Evolutionary conservation across 2,329 filamentous ascomycete species (phyloP).

Genomic region (Fusarium virguliforme): DNA sequence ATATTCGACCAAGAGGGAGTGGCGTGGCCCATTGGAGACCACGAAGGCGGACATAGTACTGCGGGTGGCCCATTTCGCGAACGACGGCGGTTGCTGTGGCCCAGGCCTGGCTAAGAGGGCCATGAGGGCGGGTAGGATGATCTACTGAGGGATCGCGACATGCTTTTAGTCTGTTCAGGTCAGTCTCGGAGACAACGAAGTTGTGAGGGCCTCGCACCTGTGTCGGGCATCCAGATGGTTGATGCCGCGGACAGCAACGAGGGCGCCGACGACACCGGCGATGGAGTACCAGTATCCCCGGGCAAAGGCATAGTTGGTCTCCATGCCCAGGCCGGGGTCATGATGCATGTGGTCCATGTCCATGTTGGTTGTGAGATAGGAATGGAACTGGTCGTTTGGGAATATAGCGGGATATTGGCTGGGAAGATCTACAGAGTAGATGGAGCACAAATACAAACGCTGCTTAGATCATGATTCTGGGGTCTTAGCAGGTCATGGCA

Average conservation of each 20-base stretch:
- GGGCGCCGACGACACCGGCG: constrained; percentile 63
- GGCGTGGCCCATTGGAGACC: constrained; percentile 71
- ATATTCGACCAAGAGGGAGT: constrained; percentile 70
- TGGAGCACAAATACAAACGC: not conserved
- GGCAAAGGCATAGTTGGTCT: constrained; percentile 67
- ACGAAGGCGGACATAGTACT: constrained; percentile 64
- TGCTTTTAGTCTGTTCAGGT: constrained; percentile 62
- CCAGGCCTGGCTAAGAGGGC: constrained; percentile 65
- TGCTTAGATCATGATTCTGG: constrained; percentile 24
- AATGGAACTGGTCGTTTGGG: not conserved
- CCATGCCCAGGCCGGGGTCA: constrained; percentile 56
- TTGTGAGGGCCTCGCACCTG: constrained; percentile 55
- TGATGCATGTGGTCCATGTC: constrained; percentile 53
- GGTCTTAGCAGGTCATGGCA: not conserved
- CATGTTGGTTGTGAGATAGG: constrained; percentile 49
- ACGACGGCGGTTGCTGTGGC: constrained; percentile 72
- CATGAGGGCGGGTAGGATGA: constrained; percentile 69
- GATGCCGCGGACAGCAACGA: constrained; percentile 61
- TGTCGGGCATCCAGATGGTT: constrained; percentile 61
- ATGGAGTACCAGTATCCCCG: constrained; percentile 73
- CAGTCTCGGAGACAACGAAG: not conserved
- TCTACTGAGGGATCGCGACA: constrained; percentile 61
- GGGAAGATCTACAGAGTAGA: not conserved
- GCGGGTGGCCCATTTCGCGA: constrained; percentile 72
- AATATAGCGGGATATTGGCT: not conserved